Percentiles rank a stretch among this genome's conserved stretches.
These are phyloP conservation scores for Cryptosporidium canis DNA, from an alignment of 169 alveolate genomes.

Conservation along the genomic window DNA sequence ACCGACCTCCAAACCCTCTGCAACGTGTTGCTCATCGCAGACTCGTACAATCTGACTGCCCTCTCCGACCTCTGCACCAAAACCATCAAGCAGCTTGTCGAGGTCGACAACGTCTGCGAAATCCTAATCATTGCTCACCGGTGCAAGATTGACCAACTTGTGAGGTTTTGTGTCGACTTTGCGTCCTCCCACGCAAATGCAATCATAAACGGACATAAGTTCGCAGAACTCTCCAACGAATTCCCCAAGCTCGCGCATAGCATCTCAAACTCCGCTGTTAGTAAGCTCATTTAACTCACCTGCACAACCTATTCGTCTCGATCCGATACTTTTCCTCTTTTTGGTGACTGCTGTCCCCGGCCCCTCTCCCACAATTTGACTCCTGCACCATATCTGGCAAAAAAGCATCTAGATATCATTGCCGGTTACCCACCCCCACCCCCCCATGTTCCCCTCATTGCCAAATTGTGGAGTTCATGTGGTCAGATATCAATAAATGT, in stretches of 20 bases:
- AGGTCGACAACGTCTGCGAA: conserved; percentile 51
- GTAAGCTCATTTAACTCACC: background rate
- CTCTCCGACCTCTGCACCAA: conserved; percentile 24
- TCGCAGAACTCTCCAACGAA: background rate
- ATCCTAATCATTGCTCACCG: conserved; percentile 27
- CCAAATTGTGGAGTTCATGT: background rate
- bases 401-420: no score
- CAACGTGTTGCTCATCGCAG: conserved; percentile 40
- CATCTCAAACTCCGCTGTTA: conserved; percentile 27
- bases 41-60: conserved; percentile 27
- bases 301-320: background rate
- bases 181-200: conserved; percentile 35
- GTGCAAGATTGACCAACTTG: background rate
- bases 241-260: conserved; percentile 40
- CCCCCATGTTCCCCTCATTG: no score
- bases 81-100: conserved; percentile 17
- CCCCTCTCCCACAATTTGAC: no score
- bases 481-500: background rate
- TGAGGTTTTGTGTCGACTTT: conserved; percentile 36
- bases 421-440: no score
- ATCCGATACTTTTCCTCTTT: background rate
- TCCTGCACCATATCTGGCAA: no score
- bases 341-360: background rate
- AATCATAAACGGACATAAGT: conserved; percentile 12
- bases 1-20: conserved; percentile 37